phyloP scores from a whole-genome alignment of 805 yeast species.

The Suhomyces sp. region DNA sequence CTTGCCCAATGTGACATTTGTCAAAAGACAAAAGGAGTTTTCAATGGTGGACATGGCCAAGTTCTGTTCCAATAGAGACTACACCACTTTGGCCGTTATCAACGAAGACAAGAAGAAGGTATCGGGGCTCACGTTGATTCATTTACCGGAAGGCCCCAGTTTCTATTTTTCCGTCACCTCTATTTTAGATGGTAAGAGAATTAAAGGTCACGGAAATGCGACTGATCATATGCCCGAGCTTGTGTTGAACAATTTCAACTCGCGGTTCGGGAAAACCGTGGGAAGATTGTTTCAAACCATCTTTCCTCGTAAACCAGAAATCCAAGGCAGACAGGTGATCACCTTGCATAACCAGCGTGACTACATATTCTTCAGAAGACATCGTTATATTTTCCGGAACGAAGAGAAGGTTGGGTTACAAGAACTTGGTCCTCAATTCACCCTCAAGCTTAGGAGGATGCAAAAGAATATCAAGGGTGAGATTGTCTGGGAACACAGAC shows the following conservation, averaged over 20 bases:
- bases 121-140: slow-evolving; percentile 89
- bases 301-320: slow-evolving; percentile 90
- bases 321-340: slow-evolving; percentile 92
- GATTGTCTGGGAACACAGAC: slow-evolving; percentile 92
- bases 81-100: slow-evolving; percentile 81
- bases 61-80: slow-evolving; percentile 76
- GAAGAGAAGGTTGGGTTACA: slow-evolving; percentile 93
- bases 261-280: slow-evolving; percentile 89
- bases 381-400: slow-evolving; percentile 82
- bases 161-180: slow-evolving; percentile 86
- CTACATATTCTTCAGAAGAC: slow-evolving; percentile 91
- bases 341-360: slow-evolving; percentile 97
- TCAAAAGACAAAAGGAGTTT: slow-evolving; percentile 82
- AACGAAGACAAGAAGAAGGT: slow-evolving; percentile 93
- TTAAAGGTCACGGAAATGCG: slow-evolving; percentile 85
- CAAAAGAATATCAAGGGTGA: slow-evolving; percentile 92
- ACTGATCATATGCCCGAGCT: slow-evolving; percentile 91
- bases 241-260: slow-evolving; percentile 85
- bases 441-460: slow-evolving; percentile 79
- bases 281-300: slow-evolving; percentile 89
- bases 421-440: slow-evolving; percentile 96
- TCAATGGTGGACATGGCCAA: slow-evolving; percentile 83
- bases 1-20: slow-evolving; percentile 80
- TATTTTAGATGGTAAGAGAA: slow-evolving; percentile 67
- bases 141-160: slow-evolving; percentile 93